Percentiles rank a stretch among this genome's conserved stretches.
phyloP scores from a whole-genome alignment of 2,329 filamentous ascomycete genomes.

The Epichloe sibirici region DNA sequence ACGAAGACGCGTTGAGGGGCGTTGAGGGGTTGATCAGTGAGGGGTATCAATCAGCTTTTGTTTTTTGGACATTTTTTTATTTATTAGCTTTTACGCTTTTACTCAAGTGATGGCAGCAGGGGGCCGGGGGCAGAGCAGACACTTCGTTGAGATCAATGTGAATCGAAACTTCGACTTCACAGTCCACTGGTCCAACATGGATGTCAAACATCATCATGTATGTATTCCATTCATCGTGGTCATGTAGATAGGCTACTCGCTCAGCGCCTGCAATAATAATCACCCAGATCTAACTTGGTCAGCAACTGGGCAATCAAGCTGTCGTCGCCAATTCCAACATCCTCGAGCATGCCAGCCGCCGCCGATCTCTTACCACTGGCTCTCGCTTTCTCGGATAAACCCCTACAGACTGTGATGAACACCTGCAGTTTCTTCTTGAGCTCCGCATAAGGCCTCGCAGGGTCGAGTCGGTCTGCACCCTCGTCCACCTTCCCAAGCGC shows the following conservation, averaged over 20 bases:
- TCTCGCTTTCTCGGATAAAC: conserved; percentile 50
- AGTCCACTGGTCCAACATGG: too few species aligned
- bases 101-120: too few species aligned
- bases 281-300: conserved; percentile 57
- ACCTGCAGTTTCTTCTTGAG: conserved; percentile 63
- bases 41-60: too few species aligned
- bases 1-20: too few species aligned
- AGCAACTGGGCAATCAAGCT: conserved; percentile 58
- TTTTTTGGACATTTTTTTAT: too few species aligned
- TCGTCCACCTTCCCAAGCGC: conserved; percentile 19
- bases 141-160: too few species aligned
- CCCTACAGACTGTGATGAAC: conserved; percentile 62
- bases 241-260: neutral
- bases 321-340: conserved; percentile 27
- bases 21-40: neutral
- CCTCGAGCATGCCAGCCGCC: conserved; percentile 11
- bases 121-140: too few species aligned
- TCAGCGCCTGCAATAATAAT: conserved; percentile 40
- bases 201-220: too few species aligned
- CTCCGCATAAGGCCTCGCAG: conserved; percentile 41
- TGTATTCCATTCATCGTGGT: neutral
- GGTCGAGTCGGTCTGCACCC: conserved; percentile 8
- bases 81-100: neutral
- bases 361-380: conserved; percentile 14
- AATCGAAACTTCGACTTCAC: too few species aligned